Base-by-base conservation (phyloP, 148 eudicot genomes). In the Arctostaphylos glauca region DNA sequence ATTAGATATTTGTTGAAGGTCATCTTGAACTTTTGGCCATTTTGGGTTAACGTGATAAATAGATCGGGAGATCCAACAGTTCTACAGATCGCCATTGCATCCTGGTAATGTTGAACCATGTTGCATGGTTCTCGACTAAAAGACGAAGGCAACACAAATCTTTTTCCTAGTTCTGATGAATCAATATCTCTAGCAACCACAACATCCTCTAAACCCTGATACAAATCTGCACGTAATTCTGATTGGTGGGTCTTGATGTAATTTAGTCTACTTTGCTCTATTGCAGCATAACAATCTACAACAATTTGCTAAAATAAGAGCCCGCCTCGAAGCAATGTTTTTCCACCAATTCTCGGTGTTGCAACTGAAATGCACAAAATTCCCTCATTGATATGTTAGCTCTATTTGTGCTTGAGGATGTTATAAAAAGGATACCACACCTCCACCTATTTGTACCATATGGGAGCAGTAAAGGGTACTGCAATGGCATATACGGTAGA, bases 281-380 rank as follows among this genome's bases (percentile, higher is more conserved):
- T 77, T 14, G 80, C 48, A 9, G 80, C 66, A 53, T 54, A 55
- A 77, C 48, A 77, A 55, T 77, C 80, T 23, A 77, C 80, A 6
- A 46, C 77, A n/a, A n/a, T 54, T 23, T 77, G 47, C 54, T 77
- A 48, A 9, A 77, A 54, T n/a, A 77, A 14, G 25, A 47, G 2
- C 5, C 66, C 21, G 2, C 15, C 47, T 77, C 15, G 2, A 25
- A 53, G 14, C 9, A 52, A 41, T 77, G 19, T 54, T n/a, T 6
- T 23, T 5, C 46, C n/a, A 52, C 6, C 2, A 18, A 8, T 14
- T 31, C 43, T n/a, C 60, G 44, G 15, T 16, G 16, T 54, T 31
- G 79, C 50, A 76, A 31, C 10, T 60, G n/a, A 53, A n/a, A 76
- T n/a, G n/a, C n/a, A n/a, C n/a, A n/a, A n/a, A n/a, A n/a, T n/a